Evolutionary conservation across 805 yeast genomes (phyloP), one percentile per base, ranked within the genome.

Genomic region (Starmerella etchellsii): DNA sequence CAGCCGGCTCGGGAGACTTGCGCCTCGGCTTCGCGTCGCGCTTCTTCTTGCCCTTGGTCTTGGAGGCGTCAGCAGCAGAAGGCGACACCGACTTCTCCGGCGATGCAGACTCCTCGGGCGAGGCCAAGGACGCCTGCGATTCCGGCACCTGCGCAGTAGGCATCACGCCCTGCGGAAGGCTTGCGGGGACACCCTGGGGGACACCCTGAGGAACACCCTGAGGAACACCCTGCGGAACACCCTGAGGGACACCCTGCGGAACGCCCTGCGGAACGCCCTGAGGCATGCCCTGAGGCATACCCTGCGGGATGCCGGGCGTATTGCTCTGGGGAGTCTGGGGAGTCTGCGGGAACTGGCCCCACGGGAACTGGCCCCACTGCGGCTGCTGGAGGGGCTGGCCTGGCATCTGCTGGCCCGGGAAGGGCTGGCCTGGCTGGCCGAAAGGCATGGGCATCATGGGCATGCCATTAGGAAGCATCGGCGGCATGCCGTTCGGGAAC

Each of bases 401-500:
- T 24, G 41, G 31, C 40, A 37, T 31, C 6, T 19, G 19, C 9
- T 13, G n/a, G 27, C n/a, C 21, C 35, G 29, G 20, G 13, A n/a
- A n/a, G 16, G 16, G 14, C 30, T 10, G 8, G 10, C 33, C 33
- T 7, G n/a, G n/a, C 7, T 8, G 4, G 25, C 32, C 32, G 7
- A 29, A 16, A 7, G 34, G 34, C 19, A 6, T 11, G 11, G 37
- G 37, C 29, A 34, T 34, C 34, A 23, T 23, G 19, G 37, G 30
- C 37, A 34, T 25, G 31, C 30, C 30, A 15, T 7, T 7, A 11
- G 29, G 37, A 9, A 18, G 19, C 37, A 34, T 34, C 24, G 37
- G 37, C n/a, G 29, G 37, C 37, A 34, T 34, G 23, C 23, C 6
- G 8, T 23, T 19, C 15, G 37, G 37, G n/a, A 15, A 16, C 30